Percentiles rank a stretch among this genome's conserved stretches.
phyloP scores from a whole-genome alignment of 148 eudicot species.

The Chenopodium quinoa region DNA sequence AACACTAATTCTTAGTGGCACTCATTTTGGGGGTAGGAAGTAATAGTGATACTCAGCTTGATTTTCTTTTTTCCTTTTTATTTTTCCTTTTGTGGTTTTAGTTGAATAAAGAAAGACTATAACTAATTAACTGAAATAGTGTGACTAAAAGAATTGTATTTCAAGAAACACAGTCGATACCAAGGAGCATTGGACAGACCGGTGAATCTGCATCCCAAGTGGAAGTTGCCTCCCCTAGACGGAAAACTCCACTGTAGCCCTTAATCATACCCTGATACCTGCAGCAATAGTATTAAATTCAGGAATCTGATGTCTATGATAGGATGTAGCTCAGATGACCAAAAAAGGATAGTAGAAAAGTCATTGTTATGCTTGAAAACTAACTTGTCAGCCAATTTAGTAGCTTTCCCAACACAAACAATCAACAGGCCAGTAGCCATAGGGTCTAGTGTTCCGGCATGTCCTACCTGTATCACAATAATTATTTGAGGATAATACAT shows the following conservation, averaged over 20 bases:
- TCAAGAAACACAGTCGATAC: constrained; percentile 14
- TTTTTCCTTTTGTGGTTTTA: not conserved
- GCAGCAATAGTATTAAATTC: constrained; percentile 26
- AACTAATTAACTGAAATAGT: constrained; percentile 5
- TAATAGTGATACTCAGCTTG: not conserved
- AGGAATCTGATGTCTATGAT: not conserved
- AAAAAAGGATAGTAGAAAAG: not conserved
- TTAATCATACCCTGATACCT: constrained; percentile 98
- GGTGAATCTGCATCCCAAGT: constrained; percentile 99
- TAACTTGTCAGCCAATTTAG: constrained; percentile 88
- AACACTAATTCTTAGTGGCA: not conserved
- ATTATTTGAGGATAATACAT: constrained; percentile 2
- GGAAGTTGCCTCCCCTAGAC: constrained; percentile 98
- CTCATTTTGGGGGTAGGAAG: not conserved
- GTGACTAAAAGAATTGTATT: not conserved
- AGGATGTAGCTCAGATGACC: not conserved
- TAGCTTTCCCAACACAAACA: constrained; percentile 94
- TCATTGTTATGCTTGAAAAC: constrained; percentile 6
- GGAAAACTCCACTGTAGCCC: constrained; percentile 91
- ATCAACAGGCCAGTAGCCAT: constrained; percentile 98
- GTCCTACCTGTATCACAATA: constrained; percentile 69
- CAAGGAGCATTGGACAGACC: constrained; percentile 47
- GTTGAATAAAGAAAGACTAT: not conserved
- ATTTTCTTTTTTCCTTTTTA: not conserved
- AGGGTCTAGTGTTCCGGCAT: constrained; percentile 99